Base-by-base conservation (phyloP, 106 monocot genomes). In the Apostasia shenzhenica region DNA sequence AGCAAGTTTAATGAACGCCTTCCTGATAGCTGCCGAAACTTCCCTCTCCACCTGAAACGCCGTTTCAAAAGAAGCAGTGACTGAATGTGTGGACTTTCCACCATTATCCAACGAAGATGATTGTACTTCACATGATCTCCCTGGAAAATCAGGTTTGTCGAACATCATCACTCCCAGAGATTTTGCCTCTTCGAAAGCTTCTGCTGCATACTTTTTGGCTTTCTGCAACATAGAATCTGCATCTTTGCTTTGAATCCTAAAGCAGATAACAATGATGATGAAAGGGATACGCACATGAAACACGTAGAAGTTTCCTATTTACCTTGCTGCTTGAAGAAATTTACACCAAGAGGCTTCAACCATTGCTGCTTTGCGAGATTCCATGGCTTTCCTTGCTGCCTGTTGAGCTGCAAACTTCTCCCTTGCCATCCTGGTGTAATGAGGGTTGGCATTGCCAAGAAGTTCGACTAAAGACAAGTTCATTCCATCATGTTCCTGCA, bases 321-420 rank as follows among this genome's bases (percentile, higher is more conserved):
- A 86, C 95, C 95, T 88, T 45, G 91, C 88, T 72, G 91, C 95
- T 67, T 66, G 79, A 73, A 95, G 82, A 51, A 95, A 85, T 75
- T 88, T 64, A 59, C 88, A 91, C 95, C 95, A 95, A 66, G 91
- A 91, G 45, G 78, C 95, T 82, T 95, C 95, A 54, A 95, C 75
- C 88, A 95, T 82, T 57, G 95, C 88, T 64, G 80, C 82, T 77
- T 91, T 95, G 56, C 80, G 86, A 75, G 88, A 84, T 38, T 78
- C 83, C 76, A 91, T 86, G 59, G 88, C 91, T 46, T 81, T 91
- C 7, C 47, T 80, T 64, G 95, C 91, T 47, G 91, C 91, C 80
- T 86, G 75, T 69, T 70, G 72, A 54, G 95, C 88, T 78, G 95
- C 91, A 76, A 95, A 84, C 51, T 91, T 95, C 69, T 95, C 91